These are phyloP conservation scores for Anethum foeniculum DNA, from an alignment of 140 eudicot genomes.

Conservation along the genomic window DNA sequence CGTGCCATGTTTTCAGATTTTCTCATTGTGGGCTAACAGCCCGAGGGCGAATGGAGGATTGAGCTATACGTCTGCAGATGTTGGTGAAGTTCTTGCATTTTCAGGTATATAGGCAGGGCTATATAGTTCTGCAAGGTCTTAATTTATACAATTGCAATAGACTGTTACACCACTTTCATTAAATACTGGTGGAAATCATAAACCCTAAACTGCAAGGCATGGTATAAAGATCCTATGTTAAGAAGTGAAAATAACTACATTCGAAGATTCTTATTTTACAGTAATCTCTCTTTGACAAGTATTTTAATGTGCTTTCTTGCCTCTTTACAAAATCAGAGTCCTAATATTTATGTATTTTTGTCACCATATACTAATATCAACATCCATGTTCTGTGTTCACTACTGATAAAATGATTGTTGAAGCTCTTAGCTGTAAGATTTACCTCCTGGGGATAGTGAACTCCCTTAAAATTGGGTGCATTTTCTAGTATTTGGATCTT, in stretches of 20 bases:
- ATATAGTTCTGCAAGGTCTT: not conserved
- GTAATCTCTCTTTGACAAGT: not conserved
- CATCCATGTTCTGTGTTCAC: not conserved
- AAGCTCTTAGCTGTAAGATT: not conserved
- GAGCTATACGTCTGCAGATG: constrained; percentile 30
- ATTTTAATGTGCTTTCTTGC: not conserved
- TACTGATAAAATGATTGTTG: not conserved
- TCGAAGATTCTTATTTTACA: not conserved
- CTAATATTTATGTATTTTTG: not conserved
- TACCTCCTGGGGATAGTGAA: not conserved
- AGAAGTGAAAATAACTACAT: not conserved
- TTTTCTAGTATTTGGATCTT: not conserved
- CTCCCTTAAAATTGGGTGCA: not conserved
- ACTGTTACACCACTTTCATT: not conserved
- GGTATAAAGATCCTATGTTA: not conserved
- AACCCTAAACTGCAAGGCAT: not conserved
- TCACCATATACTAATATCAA: not conserved
- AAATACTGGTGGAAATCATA: not conserved
- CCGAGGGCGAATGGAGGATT: constrained; percentile 41
- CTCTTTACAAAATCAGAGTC: not conserved
- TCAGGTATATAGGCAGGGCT: constrained; percentile 26
- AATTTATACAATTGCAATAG: not conserved
- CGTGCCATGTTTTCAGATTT: constrained; percentile 27
- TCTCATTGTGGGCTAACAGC: constrained; percentile 58
- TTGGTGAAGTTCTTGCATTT: constrained; percentile 40